phyloP scores from a whole-genome alignment of 495 filamentous ascomycete species.

The Podospora anserina region DNA sequence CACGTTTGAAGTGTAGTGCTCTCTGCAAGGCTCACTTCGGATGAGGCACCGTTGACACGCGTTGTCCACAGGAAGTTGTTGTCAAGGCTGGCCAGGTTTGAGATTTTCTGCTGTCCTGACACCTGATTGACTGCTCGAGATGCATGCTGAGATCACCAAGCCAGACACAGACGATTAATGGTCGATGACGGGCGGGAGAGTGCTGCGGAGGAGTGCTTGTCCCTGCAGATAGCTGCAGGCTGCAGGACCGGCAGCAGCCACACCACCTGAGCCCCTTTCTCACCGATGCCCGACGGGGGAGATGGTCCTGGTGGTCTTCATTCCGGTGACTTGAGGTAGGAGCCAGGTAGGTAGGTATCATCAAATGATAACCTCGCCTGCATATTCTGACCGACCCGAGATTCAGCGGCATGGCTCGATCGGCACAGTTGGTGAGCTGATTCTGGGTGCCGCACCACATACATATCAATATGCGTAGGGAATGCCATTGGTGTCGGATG shows the following conservation, averaged over 20 bases:
- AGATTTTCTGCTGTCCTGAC: not conserved
- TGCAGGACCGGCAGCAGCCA: not conserved
- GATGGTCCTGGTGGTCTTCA: not conserved
- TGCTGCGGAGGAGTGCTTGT: not conserved
- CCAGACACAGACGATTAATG: not conserved
- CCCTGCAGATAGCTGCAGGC: not conserved
- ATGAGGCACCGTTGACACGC: not conserved
- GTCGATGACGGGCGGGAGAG: not conserved
- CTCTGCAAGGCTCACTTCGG: not conserved
- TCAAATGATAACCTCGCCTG: not conserved
- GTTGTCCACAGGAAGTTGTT: not conserved
- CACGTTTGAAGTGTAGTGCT: not conserved
- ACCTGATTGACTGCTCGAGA: conserved; percentile 1
- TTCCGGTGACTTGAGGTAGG: not conserved
- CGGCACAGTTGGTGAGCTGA: not conserved
- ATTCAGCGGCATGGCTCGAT: not conserved
- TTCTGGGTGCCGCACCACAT: not conserved
- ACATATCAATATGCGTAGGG: not conserved
- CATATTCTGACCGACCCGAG: not conserved
- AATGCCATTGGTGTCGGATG: not conserved
- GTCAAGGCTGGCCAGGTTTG: not conserved
- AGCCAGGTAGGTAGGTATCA: not conserved
- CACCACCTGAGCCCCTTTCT: not conserved
- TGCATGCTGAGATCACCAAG: not conserved
- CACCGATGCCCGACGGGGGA: not conserved